Conservation (phyloP, 352 stramenopile species). For the Phytophthora nicotianae region DNA sequence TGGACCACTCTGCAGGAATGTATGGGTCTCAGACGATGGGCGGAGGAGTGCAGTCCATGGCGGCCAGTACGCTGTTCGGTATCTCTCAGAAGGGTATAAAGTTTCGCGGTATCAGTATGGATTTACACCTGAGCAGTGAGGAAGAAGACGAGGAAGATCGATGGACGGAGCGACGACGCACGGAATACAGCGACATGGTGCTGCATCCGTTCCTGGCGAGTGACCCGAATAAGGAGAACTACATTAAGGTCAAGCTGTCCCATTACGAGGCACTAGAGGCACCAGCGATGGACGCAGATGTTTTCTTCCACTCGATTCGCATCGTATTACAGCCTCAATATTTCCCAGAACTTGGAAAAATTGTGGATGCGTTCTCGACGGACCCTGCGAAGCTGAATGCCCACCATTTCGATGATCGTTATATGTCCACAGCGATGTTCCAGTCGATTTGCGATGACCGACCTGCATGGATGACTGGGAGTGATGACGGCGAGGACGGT, state of each 20-base stretch:
- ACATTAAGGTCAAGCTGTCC: constrained; percentile 84
- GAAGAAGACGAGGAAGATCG: constrained; percentile 47
- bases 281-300: constrained; percentile 73
- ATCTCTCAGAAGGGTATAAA: constrained; percentile 88
- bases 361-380: constrained; percentile 70
- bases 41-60: constrained; percentile 73
- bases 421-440: constrained; percentile 63
- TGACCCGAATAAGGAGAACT: constrained; percentile 67
- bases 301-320: constrained; percentile 85
- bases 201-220: constrained; percentile 74
- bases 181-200: constrained; percentile 47
- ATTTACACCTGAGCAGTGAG: constrained; percentile 71
- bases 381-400: constrained; percentile 24
- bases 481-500: constrained; percentile 43
- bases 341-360: constrained; percentile 69
- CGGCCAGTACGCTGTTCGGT: constrained; percentile 77
- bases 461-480: constrained; percentile 56
- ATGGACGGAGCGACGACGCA: constrained; percentile 32
- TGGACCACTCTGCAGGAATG: constrained; percentile 36
- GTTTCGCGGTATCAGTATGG: constrained; percentile 83
- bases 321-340: constrained; percentile 84
- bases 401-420: constrained; percentile 30
- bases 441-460: constrained; percentile 74
- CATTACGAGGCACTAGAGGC: constrained; percentile 79
- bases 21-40: constrained; percentile 40